Conservation (phyloP, 129 eudicot species). For the Smallanthus sonchifolius region DNA sequence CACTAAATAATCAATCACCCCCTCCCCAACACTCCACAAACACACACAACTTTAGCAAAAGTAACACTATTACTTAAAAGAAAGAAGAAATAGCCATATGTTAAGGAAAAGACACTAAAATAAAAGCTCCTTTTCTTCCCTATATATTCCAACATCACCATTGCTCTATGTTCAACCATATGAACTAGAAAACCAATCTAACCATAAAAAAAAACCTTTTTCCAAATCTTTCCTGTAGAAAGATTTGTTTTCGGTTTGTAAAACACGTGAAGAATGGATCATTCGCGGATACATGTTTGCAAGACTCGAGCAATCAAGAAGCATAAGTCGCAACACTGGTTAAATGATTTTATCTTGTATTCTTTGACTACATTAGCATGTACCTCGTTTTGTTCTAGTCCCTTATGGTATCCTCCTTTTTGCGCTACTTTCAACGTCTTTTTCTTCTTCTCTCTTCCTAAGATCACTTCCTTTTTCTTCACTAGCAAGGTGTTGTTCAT, state of each 20-base stretch:
- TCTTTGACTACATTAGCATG: slow-evolving; percentile 43
- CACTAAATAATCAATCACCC: slow-evolving; percentile 30
- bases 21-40: background rate
- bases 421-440: slow-evolving; percentile 38
- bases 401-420: slow-evolving; percentile 53
- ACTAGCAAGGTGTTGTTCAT: slow-evolving; percentile 50
- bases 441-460: slow-evolving; percentile 39
- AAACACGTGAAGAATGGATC: slow-evolving; percentile 31
- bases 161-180: slow-evolving; percentile 42
- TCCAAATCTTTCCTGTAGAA: slow-evolving; percentile 19
- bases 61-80: slow-evolving; percentile 29
- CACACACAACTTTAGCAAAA: slow-evolving; percentile 32
- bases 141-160: slow-evolving; percentile 35
- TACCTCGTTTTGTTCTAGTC: slow-evolving; percentile 47
- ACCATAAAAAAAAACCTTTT: background rate
- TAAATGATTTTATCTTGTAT: slow-evolving; percentile 40
- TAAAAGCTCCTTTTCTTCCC: slow-evolving; percentile 16
- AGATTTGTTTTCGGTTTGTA: background rate
- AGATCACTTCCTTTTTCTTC: slow-evolving; percentile 38
- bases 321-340: slow-evolving; percentile 41
- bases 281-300: slow-evolving; percentile 25
- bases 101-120: slow-evolving; percentile 35
- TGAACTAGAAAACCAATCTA: background rate
- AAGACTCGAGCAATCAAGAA: slow-evolving; percentile 35
- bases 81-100: slow-evolving; percentile 24